Evolutionary conservation across 345 rosid genomes (phyloP).

Genomic region (Jatropha curcas): DNA sequence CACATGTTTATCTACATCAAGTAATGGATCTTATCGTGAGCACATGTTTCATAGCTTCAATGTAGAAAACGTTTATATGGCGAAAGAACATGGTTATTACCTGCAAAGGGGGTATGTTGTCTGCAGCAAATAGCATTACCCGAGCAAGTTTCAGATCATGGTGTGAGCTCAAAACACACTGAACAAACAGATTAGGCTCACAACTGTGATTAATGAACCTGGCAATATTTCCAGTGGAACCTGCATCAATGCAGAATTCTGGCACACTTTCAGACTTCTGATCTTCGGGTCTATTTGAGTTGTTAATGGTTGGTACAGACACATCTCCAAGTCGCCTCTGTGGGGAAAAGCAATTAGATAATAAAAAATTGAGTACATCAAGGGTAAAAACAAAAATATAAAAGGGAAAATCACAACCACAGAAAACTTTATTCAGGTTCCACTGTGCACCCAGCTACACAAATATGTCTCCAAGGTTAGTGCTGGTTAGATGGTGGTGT

Average conservation of each 20-base stretch:
- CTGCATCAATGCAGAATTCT: conserved; percentile 93
- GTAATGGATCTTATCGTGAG: background rate
- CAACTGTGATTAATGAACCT: conserved; percentile 95
- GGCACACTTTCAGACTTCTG: conserved; percentile 58
- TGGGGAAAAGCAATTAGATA: conserved; percentile 10
- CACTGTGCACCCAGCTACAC: background rate
- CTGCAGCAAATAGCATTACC: conserved; percentile 89
- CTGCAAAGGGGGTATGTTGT: conserved; percentile 93
- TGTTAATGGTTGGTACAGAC: conserved; percentile 32
- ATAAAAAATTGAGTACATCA: background rate
- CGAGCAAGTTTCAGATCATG: conserved; percentile 79
- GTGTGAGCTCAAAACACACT: conserved; percentile 80
- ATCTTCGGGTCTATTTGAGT: conserved; percentile 34
- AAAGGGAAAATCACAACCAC: background rate
- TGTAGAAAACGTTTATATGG: background rate
- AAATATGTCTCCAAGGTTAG: background rate
- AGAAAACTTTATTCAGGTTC: background rate
- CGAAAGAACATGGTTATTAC: too few relatives aligned
- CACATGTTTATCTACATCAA: too few relatives aligned
- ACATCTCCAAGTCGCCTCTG: conserved; percentile 67
- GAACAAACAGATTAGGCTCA: conserved; percentile 90
- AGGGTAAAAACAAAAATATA: background rate
- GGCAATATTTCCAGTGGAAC: conserved; percentile 72
- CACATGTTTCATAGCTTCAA: background rate
- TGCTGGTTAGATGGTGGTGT: background rate